Conservation (phyloP, 2,329 filamentous ascomycete species). For the Apiospora marii region DNA sequence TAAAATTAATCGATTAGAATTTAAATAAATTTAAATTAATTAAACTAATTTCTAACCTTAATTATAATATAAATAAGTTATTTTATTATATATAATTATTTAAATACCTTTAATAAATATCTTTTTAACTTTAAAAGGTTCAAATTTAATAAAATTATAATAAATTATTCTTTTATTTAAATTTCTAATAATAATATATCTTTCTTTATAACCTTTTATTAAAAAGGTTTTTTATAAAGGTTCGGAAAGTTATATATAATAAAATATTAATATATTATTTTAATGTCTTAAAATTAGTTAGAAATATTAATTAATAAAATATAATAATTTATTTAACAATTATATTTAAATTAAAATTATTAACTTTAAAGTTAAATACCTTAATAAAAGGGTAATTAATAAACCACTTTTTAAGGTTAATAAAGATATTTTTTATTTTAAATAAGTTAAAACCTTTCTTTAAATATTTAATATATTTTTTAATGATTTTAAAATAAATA, state of each 20-base stretch:
- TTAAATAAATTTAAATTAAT: too few relatives aligned
- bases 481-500: background rate
- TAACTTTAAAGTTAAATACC: too few relatives aligned
- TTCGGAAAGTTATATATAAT: background rate
- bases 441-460: too few relatives aligned
- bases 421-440: too few relatives aligned
- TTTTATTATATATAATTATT: background rate
- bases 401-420: background rate
- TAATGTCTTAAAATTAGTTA: background rate
- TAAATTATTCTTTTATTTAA: background rate
- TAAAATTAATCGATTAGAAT: too few relatives aligned
- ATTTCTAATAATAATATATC: background rate
- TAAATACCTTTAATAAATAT: background rate
- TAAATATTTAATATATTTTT: background rate
- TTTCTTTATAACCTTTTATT: background rate
- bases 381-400: background rate
- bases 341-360: too few relatives aligned
- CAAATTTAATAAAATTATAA: background rate
- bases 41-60: too few relatives aligned
- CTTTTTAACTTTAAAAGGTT: background rate
- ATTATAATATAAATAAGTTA: conserved; percentile 35
- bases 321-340: too few relatives aligned
- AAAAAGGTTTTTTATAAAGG: background rate
- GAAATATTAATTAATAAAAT: background rate
- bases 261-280: background rate